phyloP scores from a whole-genome alignment of 179 eudicot species.

The Beta lomatogona region DNA sequence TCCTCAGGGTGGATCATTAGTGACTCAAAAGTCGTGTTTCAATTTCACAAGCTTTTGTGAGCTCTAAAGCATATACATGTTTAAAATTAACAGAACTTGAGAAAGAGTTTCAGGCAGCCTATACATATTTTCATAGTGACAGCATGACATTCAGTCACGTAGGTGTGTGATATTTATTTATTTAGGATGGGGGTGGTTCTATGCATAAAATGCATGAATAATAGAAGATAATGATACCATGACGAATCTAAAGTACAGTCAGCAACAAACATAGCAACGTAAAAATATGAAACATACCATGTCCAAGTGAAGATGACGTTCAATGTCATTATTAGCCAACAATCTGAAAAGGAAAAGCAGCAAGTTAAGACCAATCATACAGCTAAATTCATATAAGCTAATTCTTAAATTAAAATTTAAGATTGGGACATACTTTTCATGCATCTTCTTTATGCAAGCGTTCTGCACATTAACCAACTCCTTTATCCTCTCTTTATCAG shows the following conservation, averaged over 20 bases:
- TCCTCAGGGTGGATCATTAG: neutral
- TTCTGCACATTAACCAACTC: slow-evolving; percentile 67
- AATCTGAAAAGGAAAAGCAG: slow-evolving; percentile 45
- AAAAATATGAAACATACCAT: slow-evolving; percentile 48
- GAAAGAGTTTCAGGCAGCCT: neutral
- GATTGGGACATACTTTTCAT: slow-evolving; percentile 52
- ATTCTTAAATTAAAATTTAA: slow-evolving; percentile 1
- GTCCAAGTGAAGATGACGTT: slow-evolving; percentile 70
- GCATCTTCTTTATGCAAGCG: slow-evolving; percentile 58
- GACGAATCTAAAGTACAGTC: neutral
- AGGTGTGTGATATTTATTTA: neutral
- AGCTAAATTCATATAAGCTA: slow-evolving; percentile 2
- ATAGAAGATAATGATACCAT: no score
- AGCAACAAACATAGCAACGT: neutral
- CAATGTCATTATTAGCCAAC: slow-evolving; percentile 49
- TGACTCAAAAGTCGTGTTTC: neutral
- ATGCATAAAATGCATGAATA: no score
- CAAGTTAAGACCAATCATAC: slow-evolving; percentile 19
- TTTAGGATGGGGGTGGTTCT: no score
- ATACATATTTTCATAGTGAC: neutral
- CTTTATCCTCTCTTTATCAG: slow-evolving; percentile 64
- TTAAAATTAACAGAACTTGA: neutral
- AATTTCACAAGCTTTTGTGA: neutral
- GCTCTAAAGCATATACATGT: neutral
- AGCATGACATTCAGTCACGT: neutral